Evolutionary conservation across 805 yeast species (phyloP).

Genomic region (Candida saitoana): DNA sequence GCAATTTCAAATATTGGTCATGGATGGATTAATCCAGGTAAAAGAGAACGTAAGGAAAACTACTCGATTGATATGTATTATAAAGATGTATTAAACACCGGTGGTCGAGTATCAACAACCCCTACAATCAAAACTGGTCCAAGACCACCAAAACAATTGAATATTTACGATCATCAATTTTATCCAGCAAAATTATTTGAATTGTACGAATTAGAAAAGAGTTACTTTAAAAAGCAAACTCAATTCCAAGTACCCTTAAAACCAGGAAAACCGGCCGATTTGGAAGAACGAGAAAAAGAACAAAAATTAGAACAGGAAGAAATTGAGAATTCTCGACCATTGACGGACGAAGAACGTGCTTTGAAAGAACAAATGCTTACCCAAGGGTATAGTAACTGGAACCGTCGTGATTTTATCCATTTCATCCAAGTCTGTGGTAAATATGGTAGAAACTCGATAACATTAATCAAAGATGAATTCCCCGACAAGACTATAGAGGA

Average conservation of each 20-base stretch:
- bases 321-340: conserved; percentile 70
- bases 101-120: conserved; percentile 48
- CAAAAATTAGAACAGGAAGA: conserved; percentile 63
- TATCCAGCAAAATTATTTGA: conserved; percentile 73
- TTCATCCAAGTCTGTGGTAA: conserved; percentile 71
- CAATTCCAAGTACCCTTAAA: conserved; percentile 61
- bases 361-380: conserved; percentile 53
- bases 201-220: conserved; percentile 75
- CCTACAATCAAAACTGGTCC: conserved; percentile 53
- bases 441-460: conserved; percentile 73
- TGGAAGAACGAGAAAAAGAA: conserved; percentile 35
- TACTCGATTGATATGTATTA: conserved; percentile 86
- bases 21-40: conserved; percentile 81
- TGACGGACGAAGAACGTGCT: conserved; percentile 77
- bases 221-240: conserved; percentile 65
- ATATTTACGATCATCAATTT: conserved; percentile 87
- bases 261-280: conserved; percentile 43
- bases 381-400: conserved; percentile 80
- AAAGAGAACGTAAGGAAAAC: conserved; percentile 78
- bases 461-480: conserved; percentile 70
- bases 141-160: conserved; percentile 78
- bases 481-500: conserved; percentile 81
- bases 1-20: conserved; percentile 48
- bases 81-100: conserved; percentile 72
- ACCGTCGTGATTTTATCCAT: conserved; percentile 80